Evolutionary conservation across 805 yeast genomes (phyloP), one percentile per base, ranked within the genome.

Genomic region (Sugiyamaella smithiae): DNA sequence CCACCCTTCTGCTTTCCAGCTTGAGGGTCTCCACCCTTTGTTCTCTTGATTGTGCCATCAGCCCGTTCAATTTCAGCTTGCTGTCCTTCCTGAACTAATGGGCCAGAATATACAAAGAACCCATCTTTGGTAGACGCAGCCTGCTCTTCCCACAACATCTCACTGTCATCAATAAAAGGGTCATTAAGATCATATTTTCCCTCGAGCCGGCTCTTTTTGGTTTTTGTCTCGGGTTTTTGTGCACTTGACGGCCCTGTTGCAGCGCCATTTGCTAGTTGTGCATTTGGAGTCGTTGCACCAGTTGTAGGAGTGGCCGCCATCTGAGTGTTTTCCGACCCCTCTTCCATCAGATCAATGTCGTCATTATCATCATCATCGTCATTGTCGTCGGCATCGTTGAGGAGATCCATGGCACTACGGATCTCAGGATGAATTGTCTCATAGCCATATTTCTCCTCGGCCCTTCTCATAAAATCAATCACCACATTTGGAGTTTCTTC

Each of bases 111-210:
- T 0, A 93, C 97, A 57, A 91, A 93, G 64, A 90, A 93, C 1
- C 98, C 99, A 61, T 93, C 98, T 56, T 85, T 85, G 0, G 97
- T 89, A 1, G 91, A 82, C 1, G 91, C 90, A 6, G 95, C 82
- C 60, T 86, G 95, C 65, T 90, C 97, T 67, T 93, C 99, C 85
- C 93, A 85, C 49, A 81, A 77, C 57, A 89, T 71, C 67, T 93
- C 99, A 12, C 88, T 78, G 67, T 93, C 99, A 68, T 93, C 99
- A 50, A 93, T 93, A 61, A 93, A 93, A 1, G 98, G 99, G 66
- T 93, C 99, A 52, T 86, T 82, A 43, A 80, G 73, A 64, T 93
- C 99, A 67, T 93, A 93, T 62, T 87, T 88, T 1, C 97, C 97
- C 29, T 89, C 88, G 55, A 85, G 79, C 46, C 89, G 77, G 60